These are phyloP conservation scores for Umbellularia californica DNA, from an alignment of 164 flowering plant genomes.

Conservation along the genomic window DNA sequence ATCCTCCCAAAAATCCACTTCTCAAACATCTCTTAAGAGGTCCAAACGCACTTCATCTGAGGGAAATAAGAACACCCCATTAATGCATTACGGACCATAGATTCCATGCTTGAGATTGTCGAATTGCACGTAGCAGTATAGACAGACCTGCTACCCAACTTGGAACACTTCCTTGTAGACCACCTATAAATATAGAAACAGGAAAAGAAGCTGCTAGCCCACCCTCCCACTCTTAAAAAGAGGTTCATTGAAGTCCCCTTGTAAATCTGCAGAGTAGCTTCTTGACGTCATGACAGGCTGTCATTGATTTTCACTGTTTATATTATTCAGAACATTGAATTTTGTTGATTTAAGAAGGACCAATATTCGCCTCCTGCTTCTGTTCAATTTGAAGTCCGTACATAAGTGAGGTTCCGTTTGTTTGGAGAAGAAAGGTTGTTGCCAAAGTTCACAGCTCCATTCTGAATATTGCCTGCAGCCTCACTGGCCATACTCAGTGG, in stretches of 20 bases:
- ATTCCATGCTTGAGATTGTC: neutral
- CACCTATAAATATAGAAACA: no score
- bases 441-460: conserved; percentile 15
- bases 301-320: neutral
- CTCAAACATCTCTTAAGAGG: neutral
- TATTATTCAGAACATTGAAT: neutral
- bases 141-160: neutral
- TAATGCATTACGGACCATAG: neutral
- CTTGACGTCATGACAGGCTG: no score
- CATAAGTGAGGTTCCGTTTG: conserved; percentile 56
- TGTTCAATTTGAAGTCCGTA: conserved; percentile 40
- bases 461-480: conserved; percentile 9
- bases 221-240: neutral
- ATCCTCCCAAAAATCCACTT: neutral
- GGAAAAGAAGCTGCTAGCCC: neutral
- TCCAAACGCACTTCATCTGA: neutral
- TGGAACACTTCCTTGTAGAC: no score
- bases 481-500: conserved; percentile 8
- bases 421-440: conserved; percentile 25
- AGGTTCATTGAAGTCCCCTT: no score
- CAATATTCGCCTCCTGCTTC: conserved; percentile 32
- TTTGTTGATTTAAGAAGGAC: conserved; percentile 7
- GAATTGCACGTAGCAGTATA: neutral
- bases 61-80: neutral
- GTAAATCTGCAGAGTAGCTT: no score